A percentile compares a stretch with the other conserved stretches of the same genome.
Evolutionary conservation across 2,329 filamentous ascomycete species (phyloP).

Genomic region (Thielaviopsis musarum): DNA sequence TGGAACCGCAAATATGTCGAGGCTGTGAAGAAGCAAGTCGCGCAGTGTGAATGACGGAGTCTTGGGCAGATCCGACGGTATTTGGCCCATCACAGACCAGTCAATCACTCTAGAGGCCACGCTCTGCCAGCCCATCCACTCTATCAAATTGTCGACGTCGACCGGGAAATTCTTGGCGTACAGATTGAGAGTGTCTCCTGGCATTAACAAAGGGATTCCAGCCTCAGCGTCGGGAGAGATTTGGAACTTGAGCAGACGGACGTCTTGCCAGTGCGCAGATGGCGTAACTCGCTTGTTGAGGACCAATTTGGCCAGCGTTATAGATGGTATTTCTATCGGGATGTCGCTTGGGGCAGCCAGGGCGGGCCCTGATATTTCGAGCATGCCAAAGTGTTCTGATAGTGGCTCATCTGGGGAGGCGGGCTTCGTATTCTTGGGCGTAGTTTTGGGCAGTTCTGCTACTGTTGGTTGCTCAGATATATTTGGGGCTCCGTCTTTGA

Average conservation of each 20-base stretch:
- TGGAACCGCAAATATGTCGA: slow-evolving; percentile 83
- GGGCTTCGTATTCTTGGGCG: neutral
- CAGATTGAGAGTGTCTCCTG: slow-evolving; percentile 67
- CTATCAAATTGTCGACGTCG: slow-evolving; percentile 65
- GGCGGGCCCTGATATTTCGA: neutral
- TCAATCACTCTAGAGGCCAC: slow-evolving; percentile 55
- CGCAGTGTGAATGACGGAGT: slow-evolving; percentile 41
- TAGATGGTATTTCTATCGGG: slow-evolving; percentile 2
- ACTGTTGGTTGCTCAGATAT: neutral
- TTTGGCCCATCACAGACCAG: slow-evolving; percentile 7
- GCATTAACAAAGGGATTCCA: slow-evolving; percentile 27
- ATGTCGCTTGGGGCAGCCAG: slow-evolving; percentile 4
- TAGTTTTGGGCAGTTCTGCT: neutral
- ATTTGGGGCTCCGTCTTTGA: neutral
- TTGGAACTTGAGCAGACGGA: slow-evolving; percentile 57
- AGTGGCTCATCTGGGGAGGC: slow-evolving; percentile 20
- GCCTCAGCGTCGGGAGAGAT: slow-evolving; percentile 18
- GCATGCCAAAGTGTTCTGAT: slow-evolving; percentile 7
- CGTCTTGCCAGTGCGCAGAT: slow-evolving; percentile 75
- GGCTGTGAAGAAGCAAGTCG: slow-evolving; percentile 58
- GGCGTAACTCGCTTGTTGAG: slow-evolving; percentile 64
- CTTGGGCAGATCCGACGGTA: slow-evolving; percentile 3
- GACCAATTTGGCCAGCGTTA: slow-evolving; percentile 31
- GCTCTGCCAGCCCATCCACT: slow-evolving; percentile 60
- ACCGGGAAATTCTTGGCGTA: slow-evolving; percentile 73